Percentiles rank a stretch among this genome's conserved stretches.
Conservation (phyloP, 2,329 filamentous ascomycete genomes). For the Botryosphaeria dothidea region DNA sequence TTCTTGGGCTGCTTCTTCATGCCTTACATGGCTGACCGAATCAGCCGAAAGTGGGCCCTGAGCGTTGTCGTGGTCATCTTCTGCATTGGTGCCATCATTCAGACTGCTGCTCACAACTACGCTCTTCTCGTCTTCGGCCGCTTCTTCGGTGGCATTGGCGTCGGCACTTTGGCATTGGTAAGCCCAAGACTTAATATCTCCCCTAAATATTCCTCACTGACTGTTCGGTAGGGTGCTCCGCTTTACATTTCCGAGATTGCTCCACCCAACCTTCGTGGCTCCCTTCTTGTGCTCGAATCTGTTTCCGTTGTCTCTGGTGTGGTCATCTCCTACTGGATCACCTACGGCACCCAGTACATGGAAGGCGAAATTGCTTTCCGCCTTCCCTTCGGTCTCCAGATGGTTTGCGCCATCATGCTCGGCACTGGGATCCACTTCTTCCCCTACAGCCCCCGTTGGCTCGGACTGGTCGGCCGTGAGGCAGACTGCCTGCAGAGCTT, state of each 20-base stretch:
- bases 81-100: constrained; percentile 46
- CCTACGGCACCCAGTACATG: constrained; percentile 45
- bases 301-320: constrained; percentile 45
- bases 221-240: constrained; percentile 33
- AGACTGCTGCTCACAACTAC: constrained; percentile 31
- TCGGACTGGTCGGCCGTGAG: constrained; percentile 31
- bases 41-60: constrained; percentile 47
- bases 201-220: constrained; percentile 46
- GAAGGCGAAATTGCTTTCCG: constrained; percentile 49
- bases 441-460: constrained; percentile 38
- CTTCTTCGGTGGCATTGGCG: constrained; percentile 33
- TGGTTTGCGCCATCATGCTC: constrained; percentile 36
- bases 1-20: constrained; percentile 39
- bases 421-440: constrained; percentile 34
- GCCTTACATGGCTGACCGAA: constrained; percentile 42
- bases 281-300: constrained; percentile 46
- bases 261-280: constrained; percentile 68
- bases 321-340: constrained; percentile 45
- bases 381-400: constrained; percentile 51
- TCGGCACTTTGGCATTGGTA: constrained; percentile 32
- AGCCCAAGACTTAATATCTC: constrained; percentile 52
- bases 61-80: constrained; percentile 48
- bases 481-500: constrained; percentile 31
- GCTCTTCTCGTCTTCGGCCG: constrained; percentile 33
- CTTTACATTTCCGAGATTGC: constrained; percentile 81